These are phyloP conservation scores for Gaertneriomyces semiglobifer DNA, from an alignment of 192 early-diverging fungal genomes.

Conservation along the genomic window DNA sequence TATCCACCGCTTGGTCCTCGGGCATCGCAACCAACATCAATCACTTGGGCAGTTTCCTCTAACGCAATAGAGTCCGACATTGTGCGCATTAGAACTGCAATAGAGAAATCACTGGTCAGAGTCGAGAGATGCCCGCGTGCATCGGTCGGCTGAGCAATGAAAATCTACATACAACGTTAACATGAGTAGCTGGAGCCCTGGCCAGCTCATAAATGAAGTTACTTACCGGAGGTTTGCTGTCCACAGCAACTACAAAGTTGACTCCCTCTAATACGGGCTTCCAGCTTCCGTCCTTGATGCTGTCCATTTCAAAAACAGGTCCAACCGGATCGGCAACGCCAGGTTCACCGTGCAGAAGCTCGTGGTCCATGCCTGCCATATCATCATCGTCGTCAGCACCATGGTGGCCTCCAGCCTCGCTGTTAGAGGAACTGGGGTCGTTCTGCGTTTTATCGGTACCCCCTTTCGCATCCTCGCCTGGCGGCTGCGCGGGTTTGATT, in stretches of 20 bases:
- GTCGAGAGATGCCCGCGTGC: not conserved
- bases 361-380: constrained; percentile 11
- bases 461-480: no score
- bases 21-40: constrained; percentile 5
- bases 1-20: not conserved
- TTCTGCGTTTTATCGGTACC: no score
- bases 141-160: constrained; percentile 10
- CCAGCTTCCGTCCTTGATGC: constrained; percentile 13
- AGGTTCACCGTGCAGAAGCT: constrained; percentile 23
- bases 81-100: constrained; percentile 16
- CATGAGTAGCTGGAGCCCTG: not conserved
- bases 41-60: not conserved
- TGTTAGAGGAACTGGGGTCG: no score
- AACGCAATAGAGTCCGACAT: constrained; percentile 5
- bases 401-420: not conserved
- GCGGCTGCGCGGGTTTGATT: no score
- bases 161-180: constrained; percentile 4
- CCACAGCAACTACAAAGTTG: constrained; percentile 6
- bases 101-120: not conserved
- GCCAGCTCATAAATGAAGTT: not conserved
- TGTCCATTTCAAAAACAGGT: constrained; percentile 8
- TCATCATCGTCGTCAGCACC: constrained; percentile 19
- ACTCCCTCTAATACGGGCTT: constrained; percentile 4
- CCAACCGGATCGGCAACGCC: constrained; percentile 11
- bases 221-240: constrained; percentile 11